These are phyloP conservation scores for Eucalyptus marginata DNA, from an alignment of 345 rosid genomes.

Conservation along the genomic window DNA sequence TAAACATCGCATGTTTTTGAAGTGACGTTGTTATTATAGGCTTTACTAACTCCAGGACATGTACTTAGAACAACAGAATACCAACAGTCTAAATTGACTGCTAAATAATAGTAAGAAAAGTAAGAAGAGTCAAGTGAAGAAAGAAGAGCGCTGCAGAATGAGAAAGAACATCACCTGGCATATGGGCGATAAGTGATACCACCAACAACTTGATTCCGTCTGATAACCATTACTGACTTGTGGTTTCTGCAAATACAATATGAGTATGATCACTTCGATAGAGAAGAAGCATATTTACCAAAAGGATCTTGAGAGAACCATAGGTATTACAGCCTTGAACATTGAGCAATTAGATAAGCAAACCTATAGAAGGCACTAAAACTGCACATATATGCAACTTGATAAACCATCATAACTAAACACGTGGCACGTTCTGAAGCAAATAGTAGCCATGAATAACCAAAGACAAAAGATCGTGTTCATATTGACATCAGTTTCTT, in stretches of 20 bases:
- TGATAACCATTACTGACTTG: constrained; percentile 93
- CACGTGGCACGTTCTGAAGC: not conserved
- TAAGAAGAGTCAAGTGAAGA: not conserved
- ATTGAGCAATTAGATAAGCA: not conserved
- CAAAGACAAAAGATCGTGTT: not conserved
- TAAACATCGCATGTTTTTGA: not conserved
- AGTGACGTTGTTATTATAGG: not conserved
- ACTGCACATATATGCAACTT: not conserved
- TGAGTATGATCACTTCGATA: not conserved
- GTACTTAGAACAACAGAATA: not conserved
- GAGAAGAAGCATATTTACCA: not conserved
- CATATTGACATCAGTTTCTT: not conserved
- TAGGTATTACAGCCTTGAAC: not conserved
- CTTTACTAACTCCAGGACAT: not conserved
- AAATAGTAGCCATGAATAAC: not conserved
- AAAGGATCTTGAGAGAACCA: not conserved
- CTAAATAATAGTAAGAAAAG: not conserved
- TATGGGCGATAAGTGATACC: constrained; percentile 99
- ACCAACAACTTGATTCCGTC: constrained; percentile 84
- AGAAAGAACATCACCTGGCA: constrained; percentile 40
- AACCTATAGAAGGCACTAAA: not conserved
- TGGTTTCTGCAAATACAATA: constrained; percentile 53
- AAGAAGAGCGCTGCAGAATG: not conserved
- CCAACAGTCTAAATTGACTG: not conserved
- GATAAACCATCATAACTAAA: not conserved